Evolutionary conservation across 768 basidiomycete species (phyloP).

Genomic region (Boletus coccyginus): DNA sequence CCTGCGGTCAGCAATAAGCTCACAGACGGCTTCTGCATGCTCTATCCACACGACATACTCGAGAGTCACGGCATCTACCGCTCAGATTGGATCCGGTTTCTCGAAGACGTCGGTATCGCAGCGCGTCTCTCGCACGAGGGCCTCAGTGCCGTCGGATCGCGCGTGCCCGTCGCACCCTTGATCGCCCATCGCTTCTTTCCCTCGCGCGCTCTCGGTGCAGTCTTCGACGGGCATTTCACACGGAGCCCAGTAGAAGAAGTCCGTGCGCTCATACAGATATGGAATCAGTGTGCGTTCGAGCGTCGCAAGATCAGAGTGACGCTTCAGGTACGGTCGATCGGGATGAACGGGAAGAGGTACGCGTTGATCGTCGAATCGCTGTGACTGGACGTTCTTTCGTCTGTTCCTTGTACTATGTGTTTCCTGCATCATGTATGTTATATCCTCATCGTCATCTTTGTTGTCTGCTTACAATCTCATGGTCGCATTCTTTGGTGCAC

Average conservation of each 20-base stretch:
- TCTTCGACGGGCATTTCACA: constrained; percentile 21
- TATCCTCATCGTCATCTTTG: not conserved
- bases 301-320: constrained; percentile 27
- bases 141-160: constrained; percentile 22
- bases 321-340: constrained; percentile 9
- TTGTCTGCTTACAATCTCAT: not conserved
- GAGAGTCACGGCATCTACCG: constrained; percentile 28
- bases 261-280: constrained; percentile 24
- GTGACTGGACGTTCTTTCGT: constrained; percentile 1
- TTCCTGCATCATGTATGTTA: not conserved
- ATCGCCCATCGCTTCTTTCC: constrained; percentile 17
- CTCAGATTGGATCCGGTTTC: constrained; percentile 30
- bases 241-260: constrained; percentile 21
- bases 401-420: constrained; percentile 1
- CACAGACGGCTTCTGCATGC: constrained; percentile 24
- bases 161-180: constrained; percentile 15
- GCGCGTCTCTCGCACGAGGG: constrained; percentile 26
- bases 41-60: constrained; percentile 25
- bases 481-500: not conserved
- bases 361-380: constrained; percentile 28
- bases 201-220: constrained; percentile 7
- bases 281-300: constrained; percentile 34
- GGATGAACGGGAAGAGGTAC: constrained; percentile 3
- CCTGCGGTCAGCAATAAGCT: constrained; percentile 20
- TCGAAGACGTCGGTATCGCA: constrained; percentile 27